Conservation (phyloP, 768 basidiomycete genomes). For the Strobilomyces confusus region DNA sequence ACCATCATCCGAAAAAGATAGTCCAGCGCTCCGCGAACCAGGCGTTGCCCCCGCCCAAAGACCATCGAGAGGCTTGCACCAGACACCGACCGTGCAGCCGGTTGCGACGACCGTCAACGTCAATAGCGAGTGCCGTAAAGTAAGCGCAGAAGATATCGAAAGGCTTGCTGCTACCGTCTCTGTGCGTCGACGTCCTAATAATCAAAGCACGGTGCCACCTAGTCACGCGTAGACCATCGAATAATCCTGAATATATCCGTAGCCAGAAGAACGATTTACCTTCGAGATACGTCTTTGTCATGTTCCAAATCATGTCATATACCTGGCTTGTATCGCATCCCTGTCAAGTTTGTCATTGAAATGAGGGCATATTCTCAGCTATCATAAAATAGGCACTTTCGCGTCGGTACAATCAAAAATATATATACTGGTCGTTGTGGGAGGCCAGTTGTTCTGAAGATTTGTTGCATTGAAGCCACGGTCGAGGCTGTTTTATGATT, state of each 20-base stretch:
- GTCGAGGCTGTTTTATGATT: too few species aligned
- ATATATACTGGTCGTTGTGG: background rate
- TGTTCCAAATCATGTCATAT: background rate
- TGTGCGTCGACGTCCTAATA: background rate
- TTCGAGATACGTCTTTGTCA: background rate
- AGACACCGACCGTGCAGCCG: background rate
- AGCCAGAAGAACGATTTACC: background rate
- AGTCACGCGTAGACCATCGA: background rate
- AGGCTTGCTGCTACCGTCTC: constrained; percentile 12
- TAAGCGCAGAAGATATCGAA: constrained; percentile 15
- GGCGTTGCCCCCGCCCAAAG: background rate
- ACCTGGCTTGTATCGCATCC: background rate
- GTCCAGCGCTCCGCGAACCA: background rate
- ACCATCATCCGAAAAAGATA: background rate
- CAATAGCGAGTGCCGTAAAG: background rate
- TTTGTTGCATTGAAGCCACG: background rate
- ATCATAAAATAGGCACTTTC: background rate
- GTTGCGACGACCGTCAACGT: background rate
- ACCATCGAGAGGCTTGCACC: background rate
- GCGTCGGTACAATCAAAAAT: background rate
- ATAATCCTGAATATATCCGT: background rate
- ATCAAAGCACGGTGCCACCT: background rate
- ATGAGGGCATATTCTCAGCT: background rate
- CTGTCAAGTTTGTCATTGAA: background rate
- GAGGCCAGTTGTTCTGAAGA: background rate